A percentile compares a stretch with the other conserved stretches of the same genome.
Conservation (phyloP, 208 protist species). For the Leishmania mexicana region DNA sequence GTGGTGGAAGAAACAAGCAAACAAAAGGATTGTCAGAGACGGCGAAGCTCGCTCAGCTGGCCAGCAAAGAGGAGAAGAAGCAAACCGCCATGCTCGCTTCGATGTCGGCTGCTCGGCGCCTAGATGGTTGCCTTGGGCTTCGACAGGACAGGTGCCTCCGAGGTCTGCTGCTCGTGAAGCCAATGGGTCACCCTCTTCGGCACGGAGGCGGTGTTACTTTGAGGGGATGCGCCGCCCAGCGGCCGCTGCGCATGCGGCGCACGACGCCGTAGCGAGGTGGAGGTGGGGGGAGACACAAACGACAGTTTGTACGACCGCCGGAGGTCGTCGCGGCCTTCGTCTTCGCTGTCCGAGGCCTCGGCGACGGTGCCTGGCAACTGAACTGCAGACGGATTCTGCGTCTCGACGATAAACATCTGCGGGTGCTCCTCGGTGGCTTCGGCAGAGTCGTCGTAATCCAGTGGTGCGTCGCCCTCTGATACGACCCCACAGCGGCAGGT, state of each 20-base stretch:
- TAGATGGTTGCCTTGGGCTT: conserved; percentile 9
- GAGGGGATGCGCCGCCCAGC: background rate
- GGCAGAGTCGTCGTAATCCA: background rate
- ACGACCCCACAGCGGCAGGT: conserved; percentile 34
- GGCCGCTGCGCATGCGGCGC: conserved; percentile 12
- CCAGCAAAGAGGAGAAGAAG: background rate
- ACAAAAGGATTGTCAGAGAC: conserved; percentile 2
- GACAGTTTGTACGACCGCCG: conserved; percentile 33
- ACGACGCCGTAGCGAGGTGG: conserved; percentile 19
- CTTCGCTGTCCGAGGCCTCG: conserved; percentile 30
- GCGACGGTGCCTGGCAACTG: conserved; percentile 30
- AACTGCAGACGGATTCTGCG: conserved; percentile 17
- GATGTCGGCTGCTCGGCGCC: background rate
- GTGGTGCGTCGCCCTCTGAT: background rate
- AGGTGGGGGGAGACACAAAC: conserved; percentile 30
- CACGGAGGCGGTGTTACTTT: background rate
- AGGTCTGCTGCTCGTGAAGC: conserved; percentile 21
- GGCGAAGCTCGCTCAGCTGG: background rate
- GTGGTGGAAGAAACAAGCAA: background rate
- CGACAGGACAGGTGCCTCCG: background rate
- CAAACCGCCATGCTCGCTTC: background rate
- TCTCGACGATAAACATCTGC: conserved; percentile 39
- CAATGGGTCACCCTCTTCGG: conserved; percentile 18
- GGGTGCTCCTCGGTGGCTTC: conserved; percentile 15
- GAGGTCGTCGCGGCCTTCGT: conserved; percentile 5